Conservation (phyloP, 345 rosid species). For the Eucalyptus tenuipes region DNA sequence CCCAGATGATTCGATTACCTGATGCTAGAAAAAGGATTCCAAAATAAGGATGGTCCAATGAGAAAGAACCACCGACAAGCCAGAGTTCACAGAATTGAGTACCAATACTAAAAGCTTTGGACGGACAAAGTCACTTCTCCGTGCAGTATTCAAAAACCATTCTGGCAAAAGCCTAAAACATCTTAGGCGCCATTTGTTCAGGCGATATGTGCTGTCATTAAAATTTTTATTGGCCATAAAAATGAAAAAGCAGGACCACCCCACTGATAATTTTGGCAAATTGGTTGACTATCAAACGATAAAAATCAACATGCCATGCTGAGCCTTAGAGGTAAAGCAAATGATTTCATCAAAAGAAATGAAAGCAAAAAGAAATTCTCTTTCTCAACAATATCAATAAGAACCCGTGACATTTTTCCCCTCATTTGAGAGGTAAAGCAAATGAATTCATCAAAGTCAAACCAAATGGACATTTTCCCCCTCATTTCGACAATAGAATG, state of each 20-base stretch:
- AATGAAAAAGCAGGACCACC: neutral
- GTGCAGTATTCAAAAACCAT: neutral
- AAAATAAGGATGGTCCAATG: neutral
- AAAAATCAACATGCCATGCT: neutral
- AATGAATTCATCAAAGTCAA: neutral
- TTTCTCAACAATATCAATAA: neutral
- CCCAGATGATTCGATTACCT: neutral
- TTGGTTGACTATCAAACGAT: neutral
- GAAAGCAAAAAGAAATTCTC: neutral
- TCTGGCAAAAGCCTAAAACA: neutral
- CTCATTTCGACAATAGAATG: neutral
- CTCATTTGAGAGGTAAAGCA: neutral
- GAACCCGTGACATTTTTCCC: neutral
- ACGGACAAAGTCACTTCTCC: neutral
- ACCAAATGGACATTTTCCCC: neutral
- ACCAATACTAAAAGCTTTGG: neutral
- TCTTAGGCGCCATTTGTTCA: neutral
- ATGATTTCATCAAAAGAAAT: neutral
- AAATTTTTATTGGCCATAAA: neutral
- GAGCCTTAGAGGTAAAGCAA: neutral
- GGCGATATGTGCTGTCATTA: neutral
- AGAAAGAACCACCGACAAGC: neutral
- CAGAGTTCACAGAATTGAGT: neutral
- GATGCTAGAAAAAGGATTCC: neutral
- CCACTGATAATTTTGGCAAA: neutral